Evolutionary conservation across 495 filamentous ascomycete species (phyloP), one percentile per base, ranked within the genome.

Genomic region (Elasticomyces elasticus): DNA sequence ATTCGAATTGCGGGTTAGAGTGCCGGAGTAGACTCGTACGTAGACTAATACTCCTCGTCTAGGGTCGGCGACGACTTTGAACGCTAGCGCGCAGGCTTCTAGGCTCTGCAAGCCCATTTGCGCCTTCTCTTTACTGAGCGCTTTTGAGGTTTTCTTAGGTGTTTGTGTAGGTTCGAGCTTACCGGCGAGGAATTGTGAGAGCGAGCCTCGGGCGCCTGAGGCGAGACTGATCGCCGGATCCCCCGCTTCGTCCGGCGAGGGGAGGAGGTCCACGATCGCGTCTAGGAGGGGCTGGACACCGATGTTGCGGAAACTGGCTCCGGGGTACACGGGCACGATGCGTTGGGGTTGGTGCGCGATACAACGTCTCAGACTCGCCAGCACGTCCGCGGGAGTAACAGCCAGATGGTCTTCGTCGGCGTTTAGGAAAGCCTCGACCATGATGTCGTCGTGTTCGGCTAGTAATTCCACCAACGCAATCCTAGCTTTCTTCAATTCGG

Each of bases 271-370:
- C 12, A 86, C 76, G 26, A 97, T 79, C 30, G 84, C 87, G 66
- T 99, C 92, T 17, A 96, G 76, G 30, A 99, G 73, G 12, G 92
- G 90, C 66, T 95, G 87, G 10, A 99, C 90, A 22, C 94, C 94
- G 53, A 95, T 86, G 57, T 99, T 95, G 27, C 81, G 78, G 67
- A 97, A 89, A 64, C 89, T 95, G 17, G 94, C 87, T 7, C 94
- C 94, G 2, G 86, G 87, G 66, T 95, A 91, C 0, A 99, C 74
- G 2, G 94, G 94, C 27, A 92, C 81, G 25, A 97, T 75, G 71
- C 15, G 74, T 66, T 50, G 81, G 72, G 50, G 55, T 25, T 60
- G 26, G 44, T 81, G 76, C 15, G 85, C 72, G 1, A 94, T 74
- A 54, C 81, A 82, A 33, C 80, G 77, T 22, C 94, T 82, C 27